Base-by-base conservation (phyloP, 148 eudicot species). In the Arbutus unedo region DNA sequence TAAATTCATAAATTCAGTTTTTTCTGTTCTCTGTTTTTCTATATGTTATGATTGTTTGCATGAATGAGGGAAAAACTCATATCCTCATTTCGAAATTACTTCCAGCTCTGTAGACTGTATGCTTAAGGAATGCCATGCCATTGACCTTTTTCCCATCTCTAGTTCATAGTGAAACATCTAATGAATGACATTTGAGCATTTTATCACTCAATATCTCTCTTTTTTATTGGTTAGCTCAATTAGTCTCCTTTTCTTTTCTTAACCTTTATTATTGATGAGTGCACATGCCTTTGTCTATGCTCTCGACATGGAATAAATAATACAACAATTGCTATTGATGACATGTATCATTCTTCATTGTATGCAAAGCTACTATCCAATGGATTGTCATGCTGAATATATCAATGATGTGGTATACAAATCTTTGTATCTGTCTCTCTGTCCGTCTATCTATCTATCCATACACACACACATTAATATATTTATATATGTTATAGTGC, bases 261-360 rank as follows among this genome's bases (percentile, higher is more conserved):
- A 59, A 18, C 64, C 64, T 59, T 59, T 18, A 56, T 56, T 44
- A 67, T 67, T 68, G 45, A 68, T 68, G 73, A 31, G 49, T 77
- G 45, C 80, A 77, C 80, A 56, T 47, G 80, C 48, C 80, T 77
- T 15, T 15, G 41, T 77, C 48, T 38, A 43, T 77, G 62, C 4
- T 14, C 80, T 77, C 80, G 64, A 38, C 49, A 54, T 77, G 57
- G 50, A 55, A 31, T 31, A 53, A 77, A n/a, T 5, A 25, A 76
- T 53, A 74, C 18, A 50, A 19, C 56, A 18, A 19, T 23, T 38
- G 19, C 19, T 11, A 19, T 45, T 47, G 41, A 79, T 79, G 68
- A n/a, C 73, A 60, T 67, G 3, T 47, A 15, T 11, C 4, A 15
- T 56, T 51, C 48, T 67, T 50, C 38, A 51, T 81, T 71, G 4